Evolutionary conservation across 2,329 filamentous ascomycete species (phyloP).

Genomic region (Trichoderma harzianum): DNA sequence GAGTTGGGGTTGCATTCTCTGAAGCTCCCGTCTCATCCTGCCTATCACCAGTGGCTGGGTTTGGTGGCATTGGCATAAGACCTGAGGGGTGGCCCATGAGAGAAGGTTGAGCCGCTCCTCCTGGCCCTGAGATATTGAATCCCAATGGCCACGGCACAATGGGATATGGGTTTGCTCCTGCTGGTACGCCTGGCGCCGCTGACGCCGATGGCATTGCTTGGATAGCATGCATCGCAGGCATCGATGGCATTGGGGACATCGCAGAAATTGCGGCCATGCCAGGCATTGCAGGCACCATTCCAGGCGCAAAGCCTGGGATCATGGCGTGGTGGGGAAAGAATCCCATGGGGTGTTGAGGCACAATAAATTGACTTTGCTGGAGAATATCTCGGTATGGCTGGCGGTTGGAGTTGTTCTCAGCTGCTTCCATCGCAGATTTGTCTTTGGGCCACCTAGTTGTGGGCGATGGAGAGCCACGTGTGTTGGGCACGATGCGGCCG

Average conservation of each 20-base stretch:
- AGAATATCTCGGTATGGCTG: conserved; percentile 21
- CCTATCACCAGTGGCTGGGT: conserved; percentile 26
- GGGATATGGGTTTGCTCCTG: conserved; percentile 32
- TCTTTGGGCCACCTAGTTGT: conserved; percentile 50
- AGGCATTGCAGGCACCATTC: conserved; percentile 30
- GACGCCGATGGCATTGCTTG: conserved; percentile 27
- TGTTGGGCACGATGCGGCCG: conserved; percentile 65
- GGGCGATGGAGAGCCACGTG: conserved; percentile 51
- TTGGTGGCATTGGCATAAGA: conserved; percentile 21
- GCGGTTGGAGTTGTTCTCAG: conserved; percentile 23
- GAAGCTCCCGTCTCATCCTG: conserved; percentile 31
- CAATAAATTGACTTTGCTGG: conserved; percentile 7
- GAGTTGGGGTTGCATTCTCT: conserved; percentile 33
- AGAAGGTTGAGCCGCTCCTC: conserved; percentile 27
- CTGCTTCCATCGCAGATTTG: conserved; percentile 27
- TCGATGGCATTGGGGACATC: neutral
- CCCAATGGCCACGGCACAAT: conserved; percentile 43
- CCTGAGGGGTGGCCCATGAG: conserved; percentile 25
- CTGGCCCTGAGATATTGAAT: conserved; percentile 31
- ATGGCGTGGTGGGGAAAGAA: conserved; percentile 29
- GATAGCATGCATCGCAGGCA: neutral
- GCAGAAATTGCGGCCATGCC: neutral
- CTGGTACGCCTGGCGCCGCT: conserved; percentile 23
- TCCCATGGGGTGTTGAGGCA: conserved; percentile 21
- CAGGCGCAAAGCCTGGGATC: conserved; percentile 31